Evolutionary conservation across 306 rosid species (phyloP).

Genomic region (Mucuna pruriens): DNA sequence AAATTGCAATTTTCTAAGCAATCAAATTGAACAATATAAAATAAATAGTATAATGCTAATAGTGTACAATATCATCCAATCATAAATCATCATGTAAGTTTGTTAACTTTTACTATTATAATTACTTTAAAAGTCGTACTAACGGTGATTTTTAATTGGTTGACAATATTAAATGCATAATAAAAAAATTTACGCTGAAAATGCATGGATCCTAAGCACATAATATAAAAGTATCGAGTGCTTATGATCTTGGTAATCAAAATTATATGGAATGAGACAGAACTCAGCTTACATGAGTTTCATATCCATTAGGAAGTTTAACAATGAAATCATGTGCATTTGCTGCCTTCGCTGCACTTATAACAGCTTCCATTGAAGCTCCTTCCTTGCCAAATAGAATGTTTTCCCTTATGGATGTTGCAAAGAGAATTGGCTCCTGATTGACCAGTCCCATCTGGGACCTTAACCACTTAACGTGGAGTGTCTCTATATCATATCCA

Average conservation of each 20-base stretch:
- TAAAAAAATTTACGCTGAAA: too few relatives aligned
- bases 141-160: too few relatives aligned
- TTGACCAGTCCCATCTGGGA: slow-evolving; percentile 84
- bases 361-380: slow-evolving; percentile 63
- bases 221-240: too few relatives aligned
- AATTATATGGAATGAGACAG: slow-evolving; percentile 19
- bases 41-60: background rate
- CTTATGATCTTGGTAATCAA: background rate
- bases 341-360: slow-evolving; percentile 70
- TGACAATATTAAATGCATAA: too few relatives aligned
- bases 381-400: slow-evolving; percentile 81
- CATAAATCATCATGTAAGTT: background rate
- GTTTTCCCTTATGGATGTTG: slow-evolving; percentile 81
- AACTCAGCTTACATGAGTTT: slow-evolving; percentile 65
- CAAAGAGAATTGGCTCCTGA: slow-evolving; percentile 85
- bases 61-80: background rate
- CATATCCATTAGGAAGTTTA: slow-evolving; percentile 68
- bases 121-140: too few relatives aligned
- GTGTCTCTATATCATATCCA: slow-evolving; percentile 57
- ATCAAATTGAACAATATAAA: background rate
- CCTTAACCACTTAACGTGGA: slow-evolving; percentile 72
- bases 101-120: too few relatives aligned
- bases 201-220: too few relatives aligned
- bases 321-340: slow-evolving; percentile 83
- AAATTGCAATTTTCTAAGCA: background rate